Percentiles rank a stretch among this genome's conserved stretches.
These are phyloP conservation scores for Westerdykella aurantiaca DNA, from an alignment of 2,329 filamentous ascomycete genomes.

Conservation along the genomic window DNA sequence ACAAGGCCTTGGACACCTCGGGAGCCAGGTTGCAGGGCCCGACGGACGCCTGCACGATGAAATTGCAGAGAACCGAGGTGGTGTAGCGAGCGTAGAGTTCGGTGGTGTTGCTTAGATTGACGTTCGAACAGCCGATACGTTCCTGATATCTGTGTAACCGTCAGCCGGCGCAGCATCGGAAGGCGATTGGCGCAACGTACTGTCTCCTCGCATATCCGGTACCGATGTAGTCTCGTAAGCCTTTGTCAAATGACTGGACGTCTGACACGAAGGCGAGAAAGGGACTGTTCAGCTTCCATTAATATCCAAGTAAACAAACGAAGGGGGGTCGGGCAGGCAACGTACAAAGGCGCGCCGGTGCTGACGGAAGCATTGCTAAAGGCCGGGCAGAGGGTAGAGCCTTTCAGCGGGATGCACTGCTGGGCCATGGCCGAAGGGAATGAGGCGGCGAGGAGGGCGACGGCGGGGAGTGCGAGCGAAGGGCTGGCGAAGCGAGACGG, in stretches of 20 bases:
- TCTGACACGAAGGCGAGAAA: slow-evolving; percentile 81
- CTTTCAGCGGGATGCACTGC: slow-evolving; percentile 61
- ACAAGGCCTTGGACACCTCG: slow-evolving; percentile 67
- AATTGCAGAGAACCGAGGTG: slow-evolving; percentile 85
- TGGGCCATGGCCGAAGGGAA: slow-evolving; percentile 33
- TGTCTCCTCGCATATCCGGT: slow-evolving; percentile 70
- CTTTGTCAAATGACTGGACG: slow-evolving; percentile 67
- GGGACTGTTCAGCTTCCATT: slow-evolving; percentile 51
- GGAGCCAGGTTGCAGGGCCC: slow-evolving; percentile 59
- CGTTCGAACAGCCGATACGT: slow-evolving; percentile 70
- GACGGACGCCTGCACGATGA: slow-evolving; percentile 85
- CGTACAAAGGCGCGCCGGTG: slow-evolving; percentile 59
- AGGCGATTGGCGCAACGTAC: slow-evolving; percentile 48
- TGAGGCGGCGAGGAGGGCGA: slow-evolving; percentile 22
- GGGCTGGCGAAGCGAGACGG: slow-evolving; percentile 13
- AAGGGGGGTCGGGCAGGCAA: slow-evolving; percentile 3
- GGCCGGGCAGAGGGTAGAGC: slow-evolving; percentile 65
- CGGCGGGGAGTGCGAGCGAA: slow-evolving; percentile 14
- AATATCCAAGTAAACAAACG: slow-evolving; percentile 13
- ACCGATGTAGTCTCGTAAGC: slow-evolving; percentile 66
- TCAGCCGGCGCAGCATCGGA: slow-evolving; percentile 21
- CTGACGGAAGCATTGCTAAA: slow-evolving; percentile 69
- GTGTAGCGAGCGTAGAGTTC: slow-evolving; percentile 90
- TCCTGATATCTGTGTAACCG: slow-evolving; percentile 63
- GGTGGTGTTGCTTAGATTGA: slow-evolving; percentile 72